Conservation (phyloP, 2,329 filamentous ascomycete genomes). For the Coniosporium tulheliwenetii region DNA sequence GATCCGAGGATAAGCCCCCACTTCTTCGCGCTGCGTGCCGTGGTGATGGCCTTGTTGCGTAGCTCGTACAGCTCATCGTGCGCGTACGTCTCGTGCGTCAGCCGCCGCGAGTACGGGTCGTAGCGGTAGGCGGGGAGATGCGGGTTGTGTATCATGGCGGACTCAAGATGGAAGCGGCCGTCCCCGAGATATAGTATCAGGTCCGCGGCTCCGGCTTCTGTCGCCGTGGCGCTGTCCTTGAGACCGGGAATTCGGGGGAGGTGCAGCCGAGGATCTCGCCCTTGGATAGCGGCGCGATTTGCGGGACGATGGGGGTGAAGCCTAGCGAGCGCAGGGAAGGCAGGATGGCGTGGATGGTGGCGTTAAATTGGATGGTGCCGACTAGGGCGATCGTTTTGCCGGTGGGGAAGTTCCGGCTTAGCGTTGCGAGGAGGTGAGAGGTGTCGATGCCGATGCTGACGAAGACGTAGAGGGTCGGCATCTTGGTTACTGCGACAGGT, state of each 20-base stretch:
- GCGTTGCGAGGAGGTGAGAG: slow-evolving; percentile 66
- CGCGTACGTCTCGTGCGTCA: slow-evolving; percentile 83
- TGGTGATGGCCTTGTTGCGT: slow-evolving; percentile 58
- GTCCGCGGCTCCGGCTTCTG: slow-evolving; percentile 43
- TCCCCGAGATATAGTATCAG: slow-evolving; percentile 81
- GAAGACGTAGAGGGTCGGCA: slow-evolving; percentile 95
- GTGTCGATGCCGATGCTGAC: slow-evolving; percentile 96
- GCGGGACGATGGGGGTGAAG: slow-evolving; percentile 73
- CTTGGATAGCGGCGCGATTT: slow-evolving; percentile 83
- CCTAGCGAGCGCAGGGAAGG: slow-evolving; percentile 67
- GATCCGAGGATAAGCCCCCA: slow-evolving; percentile 94
- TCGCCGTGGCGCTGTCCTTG: slow-evolving; percentile 27
- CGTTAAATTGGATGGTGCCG: slow-evolving; percentile 97
- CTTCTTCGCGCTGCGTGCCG: slow-evolving; percentile 62
- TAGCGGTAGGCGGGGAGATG: slow-evolving; percentile 82
- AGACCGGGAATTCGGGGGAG: slow-evolving; percentile 50
- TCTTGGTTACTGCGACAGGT: slow-evolving; percentile 89
- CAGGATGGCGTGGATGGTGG: slow-evolving; percentile 77
- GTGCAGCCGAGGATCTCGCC: slow-evolving; percentile 98
- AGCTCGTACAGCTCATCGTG: slow-evolving; percentile 81
- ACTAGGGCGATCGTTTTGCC: slow-evolving; percentile 86
- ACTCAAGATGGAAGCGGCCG: slow-evolving; percentile 89
- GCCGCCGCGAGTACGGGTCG: slow-evolving; percentile 83
- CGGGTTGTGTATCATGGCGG: slow-evolving; percentile 98
- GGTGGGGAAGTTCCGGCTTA: slow-evolving; percentile 73